Conservation (phyloP, 1,284 basidiomycete genomes). For the Microbotryum scabiosae region DNA sequence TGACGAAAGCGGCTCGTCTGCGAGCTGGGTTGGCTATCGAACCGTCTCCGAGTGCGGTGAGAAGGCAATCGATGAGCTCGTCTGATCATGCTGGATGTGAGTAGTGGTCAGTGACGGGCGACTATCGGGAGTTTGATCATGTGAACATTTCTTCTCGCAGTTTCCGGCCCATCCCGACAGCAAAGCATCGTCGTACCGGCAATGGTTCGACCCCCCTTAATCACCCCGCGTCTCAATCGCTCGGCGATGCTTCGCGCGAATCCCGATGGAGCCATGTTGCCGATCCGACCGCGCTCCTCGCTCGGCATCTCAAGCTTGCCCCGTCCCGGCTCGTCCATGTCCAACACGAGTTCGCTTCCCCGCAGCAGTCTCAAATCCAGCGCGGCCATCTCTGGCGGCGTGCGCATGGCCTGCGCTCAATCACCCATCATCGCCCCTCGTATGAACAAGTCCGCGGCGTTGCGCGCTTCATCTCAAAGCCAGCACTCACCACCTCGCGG, state of each 20-base stretch:
- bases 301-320: neutral
- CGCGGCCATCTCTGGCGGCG: neutral
- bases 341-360: neutral
- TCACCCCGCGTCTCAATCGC: conserved; percentile 60
- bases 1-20: conserved; percentile 61
- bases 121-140: neutral
- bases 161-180: conserved; percentile 5
- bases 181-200: neutral
- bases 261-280: neutral
- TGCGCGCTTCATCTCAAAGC: conserved; percentile 3
- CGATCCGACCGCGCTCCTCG: neutral
- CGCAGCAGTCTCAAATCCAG: neutral
- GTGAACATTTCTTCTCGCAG: neutral
- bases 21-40: conserved; percentile 47
- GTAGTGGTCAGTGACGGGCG: neutral
- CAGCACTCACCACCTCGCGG: no score
- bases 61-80: conserved; percentile 1
- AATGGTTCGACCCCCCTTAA: conserved; percentile 44
- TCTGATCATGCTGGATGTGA: neutral
- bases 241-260: conserved; percentile 56
- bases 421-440: conserved; percentile 14
- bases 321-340: neutral
- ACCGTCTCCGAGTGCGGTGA: conserved; percentile 29
- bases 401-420: neutral
- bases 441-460: conserved; percentile 24